These are phyloP conservation scores for Gymnopilus dilepis DNA, from an alignment of 768 basidiomycete genomes.

Conservation along the genomic window DNA sequence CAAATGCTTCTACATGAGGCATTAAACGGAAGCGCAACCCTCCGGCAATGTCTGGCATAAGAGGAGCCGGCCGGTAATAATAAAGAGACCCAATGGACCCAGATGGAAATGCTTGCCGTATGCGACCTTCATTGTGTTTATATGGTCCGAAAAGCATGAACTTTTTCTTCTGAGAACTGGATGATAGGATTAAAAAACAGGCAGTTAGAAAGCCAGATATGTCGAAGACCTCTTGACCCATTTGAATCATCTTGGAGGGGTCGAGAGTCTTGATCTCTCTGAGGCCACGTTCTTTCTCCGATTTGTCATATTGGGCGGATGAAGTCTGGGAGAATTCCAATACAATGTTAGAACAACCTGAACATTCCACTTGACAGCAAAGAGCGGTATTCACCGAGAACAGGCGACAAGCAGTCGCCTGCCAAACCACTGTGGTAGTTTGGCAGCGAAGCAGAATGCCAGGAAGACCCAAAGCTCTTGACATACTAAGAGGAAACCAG, in stretches of 20 bases:
- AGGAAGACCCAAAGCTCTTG: too few relatives aligned
- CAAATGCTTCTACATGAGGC: neutral
- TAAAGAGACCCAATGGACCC: neutral
- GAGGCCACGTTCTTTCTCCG: too few relatives aligned
- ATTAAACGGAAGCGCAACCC: neutral
- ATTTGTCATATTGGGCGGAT: too few relatives aligned
- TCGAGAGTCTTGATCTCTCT: neutral
- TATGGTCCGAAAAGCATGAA: too few relatives aligned
- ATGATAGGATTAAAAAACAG: neutral
- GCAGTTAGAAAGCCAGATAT: neutral
- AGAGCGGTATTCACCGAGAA: too few relatives aligned
- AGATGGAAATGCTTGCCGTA: neutral
- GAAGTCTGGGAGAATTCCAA: too few relatives aligned
- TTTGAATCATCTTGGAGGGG: neutral
- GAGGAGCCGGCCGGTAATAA: neutral
- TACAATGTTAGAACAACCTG: too few relatives aligned
- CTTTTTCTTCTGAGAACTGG: neutral
- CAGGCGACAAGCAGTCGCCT: too few relatives aligned
- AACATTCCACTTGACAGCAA: too few relatives aligned
- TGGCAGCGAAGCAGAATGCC: too few relatives aligned
- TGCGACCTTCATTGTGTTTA: rapidly evolving
- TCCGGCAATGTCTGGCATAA: neutral
- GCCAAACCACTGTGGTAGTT: too few relatives aligned
- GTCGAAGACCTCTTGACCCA: neutral
- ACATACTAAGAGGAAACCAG: too few relatives aligned